These are phyloP conservation scores for Arthrobotrys sinensis DNA, from an alignment of 2,329 filamentous ascomycete genomes.

Conservation along the genomic window DNA sequence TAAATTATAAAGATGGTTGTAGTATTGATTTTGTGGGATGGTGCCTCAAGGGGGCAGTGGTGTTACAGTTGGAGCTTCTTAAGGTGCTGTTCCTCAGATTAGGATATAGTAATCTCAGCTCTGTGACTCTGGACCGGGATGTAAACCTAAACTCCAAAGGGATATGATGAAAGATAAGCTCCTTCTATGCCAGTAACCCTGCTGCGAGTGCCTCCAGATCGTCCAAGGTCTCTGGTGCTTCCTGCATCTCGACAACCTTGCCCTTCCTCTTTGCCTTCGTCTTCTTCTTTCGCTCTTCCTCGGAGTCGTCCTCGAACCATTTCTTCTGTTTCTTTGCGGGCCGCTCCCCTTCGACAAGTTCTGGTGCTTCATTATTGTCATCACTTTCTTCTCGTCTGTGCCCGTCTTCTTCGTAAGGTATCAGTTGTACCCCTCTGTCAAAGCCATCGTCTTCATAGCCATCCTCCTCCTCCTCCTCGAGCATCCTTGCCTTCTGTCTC, in stretches of 20 bases:
- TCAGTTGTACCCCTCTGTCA: conserved; percentile 54
- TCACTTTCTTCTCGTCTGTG: conserved; percentile 65
- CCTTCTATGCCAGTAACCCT: conserved; percentile 74
- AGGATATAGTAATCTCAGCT: background rate
- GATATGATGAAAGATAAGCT: background rate
- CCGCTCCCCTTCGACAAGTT: conserved; percentile 67
- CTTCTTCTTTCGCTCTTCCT: conserved; percentile 71
- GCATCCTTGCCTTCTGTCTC: conserved; percentile 79
- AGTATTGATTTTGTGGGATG: background rate
- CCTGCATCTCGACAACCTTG: conserved; percentile 71
- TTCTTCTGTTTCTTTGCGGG: conserved; percentile 77
- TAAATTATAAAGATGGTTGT: conserved; percentile 14
- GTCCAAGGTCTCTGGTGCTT: conserved; percentile 75
- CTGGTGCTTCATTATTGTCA: conserved; percentile 63
- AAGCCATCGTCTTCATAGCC: conserved; percentile 64
- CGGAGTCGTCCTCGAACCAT: conserved; percentile 84
- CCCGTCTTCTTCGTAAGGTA: conserved; percentile 62
- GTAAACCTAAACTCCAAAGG: conserved; percentile 6
- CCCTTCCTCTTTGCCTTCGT: conserved; percentile 68
- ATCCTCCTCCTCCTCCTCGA: conserved; percentile 69
- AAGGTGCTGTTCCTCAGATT: background rate
- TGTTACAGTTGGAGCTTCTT: background rate
- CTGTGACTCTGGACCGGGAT: conserved; percentile 1
- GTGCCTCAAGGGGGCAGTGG: conserved; percentile 6
- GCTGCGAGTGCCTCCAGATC: conserved; percentile 84